Evolutionary conservation across 768 basidiomycete species (phyloP).

Genomic region (Suillus placidus): DNA sequence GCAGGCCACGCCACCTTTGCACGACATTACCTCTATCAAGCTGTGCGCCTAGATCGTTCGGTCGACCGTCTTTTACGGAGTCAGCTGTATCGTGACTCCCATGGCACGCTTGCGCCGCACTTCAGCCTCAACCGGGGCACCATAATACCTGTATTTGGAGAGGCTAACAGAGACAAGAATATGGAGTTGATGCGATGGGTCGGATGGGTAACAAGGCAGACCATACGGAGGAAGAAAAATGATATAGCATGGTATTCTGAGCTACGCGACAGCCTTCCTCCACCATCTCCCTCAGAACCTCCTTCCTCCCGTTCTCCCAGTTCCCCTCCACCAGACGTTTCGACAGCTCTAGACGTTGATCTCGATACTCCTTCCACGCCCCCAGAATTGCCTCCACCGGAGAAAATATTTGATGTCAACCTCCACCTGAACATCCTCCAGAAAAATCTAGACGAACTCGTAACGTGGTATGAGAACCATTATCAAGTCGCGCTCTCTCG

Average conservation of each 20-base stretch:
- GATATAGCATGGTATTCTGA: slow-evolving; percentile 47
- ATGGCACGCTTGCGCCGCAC: slow-evolving; percentile 47
- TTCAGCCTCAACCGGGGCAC: slow-evolving; percentile 58
- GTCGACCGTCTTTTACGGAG: slow-evolving; percentile 37
- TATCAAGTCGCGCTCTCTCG: slow-evolving; percentile 52
- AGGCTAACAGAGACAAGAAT: slow-evolving; percentile 61
- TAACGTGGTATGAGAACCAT: slow-evolving; percentile 39
- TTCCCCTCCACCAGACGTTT: slow-evolving; percentile 25
- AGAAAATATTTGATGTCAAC: slow-evolving; percentile 48
- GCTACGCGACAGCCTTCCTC: slow-evolving; percentile 27
- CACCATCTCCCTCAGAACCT: slow-evolving; percentile 19
- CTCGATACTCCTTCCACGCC: slow-evolving; percentile 31
- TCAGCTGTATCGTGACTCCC: slow-evolving; percentile 33
- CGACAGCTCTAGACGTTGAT: slow-evolving; percentile 17
- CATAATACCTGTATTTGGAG: slow-evolving; percentile 58
- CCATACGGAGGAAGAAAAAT: slow-evolving; percentile 51
- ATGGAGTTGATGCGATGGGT: slow-evolving; percentile 65
- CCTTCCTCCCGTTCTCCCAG: background rate
- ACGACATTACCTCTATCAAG: slow-evolving; percentile 67
- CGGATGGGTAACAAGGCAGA: slow-evolving; percentile 44
- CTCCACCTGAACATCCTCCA: slow-evolving; percentile 59
- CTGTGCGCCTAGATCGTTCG: slow-evolving; percentile 47
- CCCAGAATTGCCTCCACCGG: slow-evolving; percentile 22
- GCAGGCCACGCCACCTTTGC: slow-evolving; percentile 53
- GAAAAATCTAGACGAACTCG: slow-evolving; percentile 56